Evolutionary conservation across 2,329 filamentous ascomycete species (phyloP).

Genomic region (Colletotrichum euphorbiae): DNA sequence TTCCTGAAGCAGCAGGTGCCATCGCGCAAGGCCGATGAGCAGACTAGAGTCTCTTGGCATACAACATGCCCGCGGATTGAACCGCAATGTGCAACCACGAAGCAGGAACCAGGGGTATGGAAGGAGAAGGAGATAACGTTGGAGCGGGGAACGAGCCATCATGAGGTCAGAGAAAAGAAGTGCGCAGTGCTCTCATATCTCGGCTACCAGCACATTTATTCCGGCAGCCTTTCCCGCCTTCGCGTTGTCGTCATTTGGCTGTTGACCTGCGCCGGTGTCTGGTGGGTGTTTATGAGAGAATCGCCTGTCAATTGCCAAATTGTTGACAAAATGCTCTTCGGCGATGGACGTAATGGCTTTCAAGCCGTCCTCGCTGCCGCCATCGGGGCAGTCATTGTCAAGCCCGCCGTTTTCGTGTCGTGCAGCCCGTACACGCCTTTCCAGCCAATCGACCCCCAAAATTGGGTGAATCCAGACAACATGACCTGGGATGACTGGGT

Average conservation of each 20-base stretch:
- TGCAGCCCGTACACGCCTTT: slow-evolving; percentile 54
- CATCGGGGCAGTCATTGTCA: slow-evolving; percentile 21
- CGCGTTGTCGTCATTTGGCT: neutral
- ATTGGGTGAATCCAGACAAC: slow-evolving; percentile 64
- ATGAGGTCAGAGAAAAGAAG: slow-evolving; percentile 32
- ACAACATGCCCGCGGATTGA: neutral
- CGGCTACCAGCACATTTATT: slow-evolving; percentile 5
- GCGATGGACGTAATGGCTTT: slow-evolving; percentile 16
- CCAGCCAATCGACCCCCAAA: slow-evolving; percentile 61
- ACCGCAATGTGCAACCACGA: neutral
- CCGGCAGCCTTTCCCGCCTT: neutral
- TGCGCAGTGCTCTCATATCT: slow-evolving; percentile 2
- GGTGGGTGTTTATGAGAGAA: slow-evolving; percentile 4
- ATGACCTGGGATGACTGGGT: slow-evolving; percentile 65
- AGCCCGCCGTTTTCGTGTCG: slow-evolving; percentile 3
- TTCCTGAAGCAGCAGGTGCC: slow-evolving; percentile 39
- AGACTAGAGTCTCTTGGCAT: slow-evolving; percentile 26
- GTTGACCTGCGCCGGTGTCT: slow-evolving; percentile 8
- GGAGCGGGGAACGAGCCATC: slow-evolving; percentile 25
- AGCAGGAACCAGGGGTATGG: neutral
- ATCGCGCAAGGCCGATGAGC: slow-evolving; percentile 14
- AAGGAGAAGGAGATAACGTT: slow-evolving; percentile 11
- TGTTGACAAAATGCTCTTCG: slow-evolving; percentile 20
- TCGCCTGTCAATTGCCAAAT: neutral
- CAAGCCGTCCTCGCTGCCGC: slow-evolving; percentile 27